Conservation (phyloP, 257 asterid genomes). For the Solanum habrochaites region DNA sequence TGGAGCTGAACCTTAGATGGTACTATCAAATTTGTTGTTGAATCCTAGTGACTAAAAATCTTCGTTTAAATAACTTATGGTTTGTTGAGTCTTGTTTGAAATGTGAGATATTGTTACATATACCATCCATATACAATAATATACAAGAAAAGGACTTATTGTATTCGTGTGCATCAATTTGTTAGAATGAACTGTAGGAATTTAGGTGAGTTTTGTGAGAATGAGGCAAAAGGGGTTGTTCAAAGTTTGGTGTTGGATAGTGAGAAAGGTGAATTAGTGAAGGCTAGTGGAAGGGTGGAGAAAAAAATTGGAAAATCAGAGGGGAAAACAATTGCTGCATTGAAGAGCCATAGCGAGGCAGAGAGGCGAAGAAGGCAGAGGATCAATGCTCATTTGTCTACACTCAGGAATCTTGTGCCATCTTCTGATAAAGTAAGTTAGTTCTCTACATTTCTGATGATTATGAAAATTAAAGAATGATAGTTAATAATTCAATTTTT, state of each 20-base stretch:
- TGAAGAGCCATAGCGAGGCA: conserved; percentile 88
- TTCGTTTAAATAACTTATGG: neutral
- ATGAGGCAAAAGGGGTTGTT: conserved; percentile 18
- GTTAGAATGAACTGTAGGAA: conserved; percentile 12
- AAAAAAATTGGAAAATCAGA: conserved; percentile 32
- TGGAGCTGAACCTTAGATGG: conserved; percentile 65
- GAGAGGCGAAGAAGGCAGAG: conserved; percentile 83
- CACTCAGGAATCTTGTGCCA: conserved; percentile 64
- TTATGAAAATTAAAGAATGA: neutral
- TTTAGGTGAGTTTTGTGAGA: conserved; percentile 5
- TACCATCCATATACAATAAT: neutral
- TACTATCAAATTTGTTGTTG: neutral
- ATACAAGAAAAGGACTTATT: neutral
- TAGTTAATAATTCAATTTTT: neutral
- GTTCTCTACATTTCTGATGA: neutral
- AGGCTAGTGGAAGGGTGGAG: conserved; percentile 27
- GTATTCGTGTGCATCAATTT: neutral
- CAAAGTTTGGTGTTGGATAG: conserved; percentile 39
- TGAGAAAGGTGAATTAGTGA: conserved; percentile 45
- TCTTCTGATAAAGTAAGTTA: conserved; percentile 55
- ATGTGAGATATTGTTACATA: neutral
- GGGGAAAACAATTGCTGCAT: conserved; percentile 47
- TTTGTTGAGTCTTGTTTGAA: neutral
- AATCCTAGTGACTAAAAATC: neutral
- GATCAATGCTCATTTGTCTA: conserved; percentile 61